phyloP scores from a whole-genome alignment of 176 grass and related monocot genomes.

The Aegilops longissima region DNA sequence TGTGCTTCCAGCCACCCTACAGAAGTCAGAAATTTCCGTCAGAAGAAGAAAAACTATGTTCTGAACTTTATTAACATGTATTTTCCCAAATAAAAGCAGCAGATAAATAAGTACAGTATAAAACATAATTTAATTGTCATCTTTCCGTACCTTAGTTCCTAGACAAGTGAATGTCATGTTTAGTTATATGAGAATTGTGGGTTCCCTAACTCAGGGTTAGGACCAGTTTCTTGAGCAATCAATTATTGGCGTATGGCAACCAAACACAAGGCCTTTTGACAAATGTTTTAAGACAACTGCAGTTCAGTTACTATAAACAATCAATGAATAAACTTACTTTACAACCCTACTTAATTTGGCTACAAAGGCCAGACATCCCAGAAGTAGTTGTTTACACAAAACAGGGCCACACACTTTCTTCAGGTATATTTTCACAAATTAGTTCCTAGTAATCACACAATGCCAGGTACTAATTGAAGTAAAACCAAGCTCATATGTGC shows the following conservation, averaged over 20 bases:
- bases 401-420: too few relatives aligned
- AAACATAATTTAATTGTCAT: background rate
- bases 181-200: background rate
- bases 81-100: background rate
- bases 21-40: slow-evolving; percentile 9
- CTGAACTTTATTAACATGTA: background rate
- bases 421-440: too few relatives aligned
- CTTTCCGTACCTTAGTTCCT: background rate
- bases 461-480: too few relatives aligned
- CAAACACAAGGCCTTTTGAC: background rate
- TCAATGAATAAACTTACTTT: too few relatives aligned
- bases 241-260: background rate
- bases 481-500: too few relatives aligned
- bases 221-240: background rate
- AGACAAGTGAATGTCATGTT: slow-evolving; percentile 1
- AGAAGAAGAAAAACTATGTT: background rate
- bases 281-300: background rate
- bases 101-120: background rate
- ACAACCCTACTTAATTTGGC: too few relatives aligned
- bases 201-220: background rate
- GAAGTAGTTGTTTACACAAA: too few relatives aligned
- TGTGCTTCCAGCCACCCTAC: slow-evolving; percentile 73
- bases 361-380: too few relatives aligned
- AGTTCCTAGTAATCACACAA: too few relatives aligned
- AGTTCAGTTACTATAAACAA: background rate